A percentile compares a stretch with the other conserved stretches of the same genome.
These are phyloP conservation scores for Pulveroboletus sp. DNA, from an alignment of 768 basidiomycete genomes.

Conservation along the genomic window DNA sequence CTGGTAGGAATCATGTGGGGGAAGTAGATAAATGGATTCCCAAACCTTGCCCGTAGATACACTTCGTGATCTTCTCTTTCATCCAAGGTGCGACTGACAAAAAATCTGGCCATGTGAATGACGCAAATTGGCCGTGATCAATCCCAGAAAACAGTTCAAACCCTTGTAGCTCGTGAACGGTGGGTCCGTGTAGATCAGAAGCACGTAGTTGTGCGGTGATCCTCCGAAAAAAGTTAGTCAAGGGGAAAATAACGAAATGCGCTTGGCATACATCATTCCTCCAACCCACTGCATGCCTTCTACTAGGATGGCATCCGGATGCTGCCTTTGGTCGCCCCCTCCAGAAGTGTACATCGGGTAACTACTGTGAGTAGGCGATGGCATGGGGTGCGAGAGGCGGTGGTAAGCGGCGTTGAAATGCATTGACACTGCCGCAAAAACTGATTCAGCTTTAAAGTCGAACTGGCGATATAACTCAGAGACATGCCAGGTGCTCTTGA, in stretches of 20 bases:
- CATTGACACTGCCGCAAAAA: not conserved
- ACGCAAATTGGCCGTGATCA: constrained; percentile 58
- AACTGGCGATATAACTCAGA: not conserved
- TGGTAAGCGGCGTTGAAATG: constrained; percentile 29
- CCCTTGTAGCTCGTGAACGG: constrained; percentile 40
- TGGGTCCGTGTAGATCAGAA: constrained; percentile 37
- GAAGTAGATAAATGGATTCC: constrained; percentile 38
- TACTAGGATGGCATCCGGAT: constrained; percentile 47
- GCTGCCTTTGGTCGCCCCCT: constrained; percentile 63
- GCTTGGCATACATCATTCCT: constrained; percentile 52
- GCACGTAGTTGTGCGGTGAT: constrained; percentile 56
- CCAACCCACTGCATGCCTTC: constrained; percentile 72
- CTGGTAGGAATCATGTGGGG: not conserved
- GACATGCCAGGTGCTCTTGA: constrained; percentile 2
- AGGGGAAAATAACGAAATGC: not conserved
- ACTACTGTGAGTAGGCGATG: constrained; percentile 48
- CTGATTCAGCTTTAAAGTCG: not conserved
- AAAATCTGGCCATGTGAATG: constrained; percentile 67
- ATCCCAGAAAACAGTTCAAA: constrained; percentile 43
- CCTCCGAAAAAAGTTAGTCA: constrained; percentile 35
- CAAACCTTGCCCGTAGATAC: constrained; percentile 68
- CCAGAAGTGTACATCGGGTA: constrained; percentile 76
- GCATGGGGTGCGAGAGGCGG: constrained; percentile 52
- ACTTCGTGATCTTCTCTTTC: constrained; percentile 56
- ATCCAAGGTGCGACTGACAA: constrained; percentile 77